Base-by-base conservation (phyloP, 805 yeast genomes). In the Hemisphaericaspora nanyangensis region DNA sequence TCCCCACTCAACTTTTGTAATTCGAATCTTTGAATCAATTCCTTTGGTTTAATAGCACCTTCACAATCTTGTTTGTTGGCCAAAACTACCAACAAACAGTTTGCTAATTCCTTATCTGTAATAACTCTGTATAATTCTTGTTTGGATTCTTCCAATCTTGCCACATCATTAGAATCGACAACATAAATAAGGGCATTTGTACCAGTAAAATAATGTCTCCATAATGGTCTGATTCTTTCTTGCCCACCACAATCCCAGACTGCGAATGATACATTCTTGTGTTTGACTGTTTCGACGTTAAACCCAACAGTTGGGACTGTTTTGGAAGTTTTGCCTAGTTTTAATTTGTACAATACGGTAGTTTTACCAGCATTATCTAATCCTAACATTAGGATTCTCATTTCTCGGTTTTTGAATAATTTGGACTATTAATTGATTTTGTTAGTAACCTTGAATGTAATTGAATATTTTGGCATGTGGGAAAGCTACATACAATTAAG, bases 191-290 rank as follows among this genome's bases (percentile, higher is more conserved):
- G 73, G 7, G 95, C 96, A 56, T 88, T 85, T 4, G 96, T 87
- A 28, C 95, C 95, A 10, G 95, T 85, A 63, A 85, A 88, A 65
- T 90, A 90, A 58, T 90, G 96, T 62, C 96, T 80, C 97, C 98
- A 90, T 42, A 90, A 71, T 0, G 95, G 95, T 56, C 96, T 78
- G 50, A 89, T 77, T 61, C 95, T 73, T 54, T 85, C 95, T 68
- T 88, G 97, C 58, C 96, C 97, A 65, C 97, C 97, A 45, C 93
- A 93, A 62, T 86, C 95, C 95, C 95, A 86, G 57, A 86, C 89
- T 44, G 88, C 87, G 67, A 86, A 85, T 40, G 85, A 80, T 42
- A 85, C 82, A 60, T 85, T 85, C 58, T 82, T 83, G 62, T 82
- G 85, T 42, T 84, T 79, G 46, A 86, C 86, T 3, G 91, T 83